A percentile compares a stretch with the other conserved stretches of the same genome.
Evolutionary conservation across 2,329 filamentous ascomycete species (phyloP).

Genomic region (Lasiodiplodia sp.): DNA sequence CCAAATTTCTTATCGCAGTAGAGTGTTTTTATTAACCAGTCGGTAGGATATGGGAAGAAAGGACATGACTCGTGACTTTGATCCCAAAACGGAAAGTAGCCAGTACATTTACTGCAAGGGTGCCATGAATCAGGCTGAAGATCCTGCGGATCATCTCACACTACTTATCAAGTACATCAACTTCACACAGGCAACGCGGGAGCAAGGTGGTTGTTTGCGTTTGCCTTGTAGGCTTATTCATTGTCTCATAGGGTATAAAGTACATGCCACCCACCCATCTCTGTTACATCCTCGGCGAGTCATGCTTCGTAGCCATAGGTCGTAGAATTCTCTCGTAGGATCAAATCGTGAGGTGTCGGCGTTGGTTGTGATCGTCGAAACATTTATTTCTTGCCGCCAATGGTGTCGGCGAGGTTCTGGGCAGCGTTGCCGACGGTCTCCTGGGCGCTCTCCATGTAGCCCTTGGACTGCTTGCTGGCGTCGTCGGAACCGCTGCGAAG

Average conservation of each 20-base stretch:
- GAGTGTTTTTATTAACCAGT: neutral
- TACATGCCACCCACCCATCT: slow-evolving; percentile 3
- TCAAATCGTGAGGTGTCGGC: neutral
- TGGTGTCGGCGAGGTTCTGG: slow-evolving; percentile 49
- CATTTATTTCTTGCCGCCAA: slow-evolving; percentile 47
- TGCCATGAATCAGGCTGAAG: neutral
- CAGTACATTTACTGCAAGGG: neutral
- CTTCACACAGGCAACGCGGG: neutral
- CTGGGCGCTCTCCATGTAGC: slow-evolving; percentile 50
- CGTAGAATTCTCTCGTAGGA: neutral
- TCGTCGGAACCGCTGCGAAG: slow-evolving; percentile 51
- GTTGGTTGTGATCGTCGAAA: neutral
- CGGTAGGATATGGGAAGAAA: too few relatives aligned
- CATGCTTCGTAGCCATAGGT: neutral
- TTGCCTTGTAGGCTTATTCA: neutral
- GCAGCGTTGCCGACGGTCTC: slow-evolving; percentile 51
- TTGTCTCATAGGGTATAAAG: slow-evolving; percentile 27
- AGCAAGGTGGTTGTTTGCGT: neutral
- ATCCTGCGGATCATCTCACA: neutral
- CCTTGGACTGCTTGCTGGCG: slow-evolving; percentile 51
- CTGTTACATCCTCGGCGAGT: neutral
- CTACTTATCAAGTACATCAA: neutral
- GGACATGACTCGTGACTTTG: neutral
- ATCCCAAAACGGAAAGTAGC: neutral
- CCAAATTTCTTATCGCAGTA: too few relatives aligned